Conservation (phyloP, 2,329 filamentous ascomycete genomes). For the Sarocladiaceae sp. region DNA sequence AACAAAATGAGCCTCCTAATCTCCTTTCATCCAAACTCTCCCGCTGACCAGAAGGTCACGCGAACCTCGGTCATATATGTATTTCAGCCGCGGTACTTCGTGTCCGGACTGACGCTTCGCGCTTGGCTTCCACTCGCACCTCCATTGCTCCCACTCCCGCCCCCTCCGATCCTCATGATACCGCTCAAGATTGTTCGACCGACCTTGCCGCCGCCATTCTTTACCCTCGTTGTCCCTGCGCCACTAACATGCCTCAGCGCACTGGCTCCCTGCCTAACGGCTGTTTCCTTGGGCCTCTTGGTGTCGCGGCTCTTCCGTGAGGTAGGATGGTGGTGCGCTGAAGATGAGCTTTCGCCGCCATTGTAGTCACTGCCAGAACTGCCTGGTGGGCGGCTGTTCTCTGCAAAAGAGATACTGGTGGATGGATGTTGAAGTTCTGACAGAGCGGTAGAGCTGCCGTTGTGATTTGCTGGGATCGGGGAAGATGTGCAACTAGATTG, state of each 20-base stretch:
- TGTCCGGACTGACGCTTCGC: conserved; percentile 33
- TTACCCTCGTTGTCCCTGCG: conserved; percentile 25
- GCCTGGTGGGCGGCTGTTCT: conserved; percentile 26
- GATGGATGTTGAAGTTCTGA: not conserved
- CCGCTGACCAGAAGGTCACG: too few species aligned
- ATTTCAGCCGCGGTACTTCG: conserved; percentile 24
- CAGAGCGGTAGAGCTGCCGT: not conserved
- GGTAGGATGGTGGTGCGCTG: not conserved
- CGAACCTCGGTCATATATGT: too few species aligned
- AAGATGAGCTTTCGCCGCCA: conserved; percentile 19
- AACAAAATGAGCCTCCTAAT: not conserved
- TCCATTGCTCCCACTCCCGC: conserved; percentile 17
- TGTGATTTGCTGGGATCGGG: not conserved
- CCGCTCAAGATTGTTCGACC: conserved; percentile 39
- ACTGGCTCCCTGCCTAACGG: conserved; percentile 22
- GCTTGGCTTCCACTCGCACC: not conserved
- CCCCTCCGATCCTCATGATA: conserved; percentile 39
- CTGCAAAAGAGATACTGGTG: conserved; percentile 1
- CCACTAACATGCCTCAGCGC: conserved; percentile 24
- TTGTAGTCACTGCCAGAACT: conserved; percentile 47
- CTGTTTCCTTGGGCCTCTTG: conserved; percentile 4
- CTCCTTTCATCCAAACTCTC: not conserved
- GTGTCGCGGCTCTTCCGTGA: not conserved
- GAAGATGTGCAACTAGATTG: not conserved
- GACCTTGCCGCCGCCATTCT: conserved; percentile 31